phyloP scores from a whole-genome alignment of 2,329 filamentous ascomycete species.

The Pseudohalonectria lignicola region DNA sequence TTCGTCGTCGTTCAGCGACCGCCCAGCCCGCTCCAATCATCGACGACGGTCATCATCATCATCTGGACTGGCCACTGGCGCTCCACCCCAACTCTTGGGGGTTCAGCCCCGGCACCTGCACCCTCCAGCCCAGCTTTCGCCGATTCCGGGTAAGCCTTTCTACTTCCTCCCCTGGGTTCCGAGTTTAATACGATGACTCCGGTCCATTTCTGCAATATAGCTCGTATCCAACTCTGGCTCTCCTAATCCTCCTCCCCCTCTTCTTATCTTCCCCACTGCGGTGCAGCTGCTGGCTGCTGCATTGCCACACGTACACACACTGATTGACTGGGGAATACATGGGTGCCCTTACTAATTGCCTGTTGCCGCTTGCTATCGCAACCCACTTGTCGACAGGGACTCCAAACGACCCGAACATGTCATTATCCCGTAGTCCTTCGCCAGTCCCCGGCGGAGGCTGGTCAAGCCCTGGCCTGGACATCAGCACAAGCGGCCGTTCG shows the following conservation, averaged over 20 bases:
- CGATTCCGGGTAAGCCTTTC: conserved; percentile 40
- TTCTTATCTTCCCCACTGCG: background rate
- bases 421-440: conserved; percentile 77
- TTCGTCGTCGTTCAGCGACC: conserved; percentile 43
- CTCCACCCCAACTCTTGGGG: conserved; percentile 20
- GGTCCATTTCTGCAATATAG: conserved; percentile 3
- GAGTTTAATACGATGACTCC: too few relatives aligned
- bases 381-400: conserved; percentile 28
- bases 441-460: conserved; percentile 77
- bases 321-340: too few relatives aligned
- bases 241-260: conserved; percentile 6
- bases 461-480: conserved; percentile 71
- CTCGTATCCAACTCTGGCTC: conserved; percentile 7
- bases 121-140: conserved; percentile 31
- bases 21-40: conserved; percentile 34
- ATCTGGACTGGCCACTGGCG: conserved; percentile 14
- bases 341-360: too few relatives aligned
- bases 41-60: conserved; percentile 34
- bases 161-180: too few relatives aligned
- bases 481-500: conserved; percentile 55
- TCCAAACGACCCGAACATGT: conserved; percentile 52
- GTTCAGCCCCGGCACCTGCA: conserved; percentile 25
- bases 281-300: background rate
- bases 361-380: background rate
- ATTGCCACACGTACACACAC: background rate